These are phyloP conservation scores for Malassezia brasiliensis DNA, from an alignment of 1,284 basidiomycete species.

Conservation along the genomic window DNA sequence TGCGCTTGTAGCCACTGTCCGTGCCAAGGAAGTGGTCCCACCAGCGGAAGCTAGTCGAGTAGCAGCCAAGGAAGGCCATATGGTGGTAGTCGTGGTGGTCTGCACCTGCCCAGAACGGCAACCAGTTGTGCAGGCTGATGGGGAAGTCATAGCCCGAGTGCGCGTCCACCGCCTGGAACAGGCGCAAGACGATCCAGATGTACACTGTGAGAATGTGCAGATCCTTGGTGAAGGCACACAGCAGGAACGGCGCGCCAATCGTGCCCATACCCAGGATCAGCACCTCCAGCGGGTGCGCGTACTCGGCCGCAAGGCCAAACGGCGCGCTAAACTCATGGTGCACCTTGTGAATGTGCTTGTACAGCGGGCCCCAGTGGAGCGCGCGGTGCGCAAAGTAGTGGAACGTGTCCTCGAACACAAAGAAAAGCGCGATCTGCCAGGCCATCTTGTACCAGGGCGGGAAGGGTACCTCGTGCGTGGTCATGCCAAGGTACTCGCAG, in stretches of 20 bases:
- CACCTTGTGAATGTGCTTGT: constrained; percentile 91
- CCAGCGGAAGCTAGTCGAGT: constrained; percentile 46
- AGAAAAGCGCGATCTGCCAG: constrained; percentile 79
- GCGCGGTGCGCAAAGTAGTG: constrained; percentile 71
- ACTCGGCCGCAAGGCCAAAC: constrained; percentile 94
- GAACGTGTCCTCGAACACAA: constrained; percentile 91
- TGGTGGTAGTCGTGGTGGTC: constrained; percentile 70
- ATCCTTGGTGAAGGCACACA: constrained; percentile 57
- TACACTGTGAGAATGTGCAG: constrained; percentile 83
- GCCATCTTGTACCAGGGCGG: constrained; percentile 52
- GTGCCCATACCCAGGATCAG: constrained; percentile 78
- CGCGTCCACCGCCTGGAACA: constrained; percentile 95
- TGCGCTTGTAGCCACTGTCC: constrained; percentile 40
- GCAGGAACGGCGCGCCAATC: constrained; percentile 76
- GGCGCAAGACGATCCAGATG: constrained; percentile 80
- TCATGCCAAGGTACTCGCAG: constrained; percentile 79
- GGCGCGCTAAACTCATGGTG: constrained; percentile 94
- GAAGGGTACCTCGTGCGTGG: constrained; percentile 86
- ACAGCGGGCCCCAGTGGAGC: constrained; percentile 78
- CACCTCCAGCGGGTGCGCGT: constrained; percentile 87
- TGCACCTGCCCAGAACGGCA: constrained; percentile 97
- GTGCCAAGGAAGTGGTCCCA: constrained; percentile 47
- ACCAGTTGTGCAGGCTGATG: constrained; percentile 78
- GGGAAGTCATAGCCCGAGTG: constrained; percentile 76
- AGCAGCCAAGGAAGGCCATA: constrained; percentile 42